Evolutionary conservation across 140 eudicot genomes (phyloP).

Genomic region (Flaveria floridana): DNA sequence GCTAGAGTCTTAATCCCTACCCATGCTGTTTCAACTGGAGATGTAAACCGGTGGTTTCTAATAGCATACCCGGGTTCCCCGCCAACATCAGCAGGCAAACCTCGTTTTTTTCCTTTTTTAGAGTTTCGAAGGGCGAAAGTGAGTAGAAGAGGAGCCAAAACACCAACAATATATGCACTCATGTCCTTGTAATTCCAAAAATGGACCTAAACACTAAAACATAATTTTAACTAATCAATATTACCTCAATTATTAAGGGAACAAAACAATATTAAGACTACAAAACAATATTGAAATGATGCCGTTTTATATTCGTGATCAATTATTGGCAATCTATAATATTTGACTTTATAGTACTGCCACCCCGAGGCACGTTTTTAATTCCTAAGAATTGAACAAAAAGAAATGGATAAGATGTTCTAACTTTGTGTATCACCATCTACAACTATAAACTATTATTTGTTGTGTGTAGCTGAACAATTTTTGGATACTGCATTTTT

Average conservation of each 20-base stretch:
- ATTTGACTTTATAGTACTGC: not conserved
- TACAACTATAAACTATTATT: not conserved
- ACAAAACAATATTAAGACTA: conserved; percentile 2
- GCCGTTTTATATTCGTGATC: too few relatives aligned
- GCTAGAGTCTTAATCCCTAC: conserved; percentile 82
- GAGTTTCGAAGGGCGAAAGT: conserved; percentile 58
- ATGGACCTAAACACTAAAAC: conserved; percentile 26
- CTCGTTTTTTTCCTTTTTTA: conserved; percentile 56
- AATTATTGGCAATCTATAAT: not conserved
- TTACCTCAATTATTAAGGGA: not conserved
- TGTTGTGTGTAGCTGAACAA: not conserved
- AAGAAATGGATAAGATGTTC: not conserved
- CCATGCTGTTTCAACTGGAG: conserved; percentile 84
- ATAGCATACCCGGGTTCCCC: conserved; percentile 76
- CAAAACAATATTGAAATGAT: not conserved
- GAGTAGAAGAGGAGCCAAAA: conserved; percentile 67
- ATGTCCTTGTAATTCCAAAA: conserved; percentile 29
- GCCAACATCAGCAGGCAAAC: conserved; percentile 66
- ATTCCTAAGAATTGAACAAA: not conserved
- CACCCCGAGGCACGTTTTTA: not conserved
- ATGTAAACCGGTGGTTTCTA: conserved; percentile 69
- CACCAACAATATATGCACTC: conserved; percentile 77
- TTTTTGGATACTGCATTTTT: not conserved
- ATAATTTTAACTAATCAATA: not conserved
- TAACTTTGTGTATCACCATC: not conserved